Conservation (phyloP, 176 grass and related monocot genomes). For the Aegilops bicornis region DNA sequence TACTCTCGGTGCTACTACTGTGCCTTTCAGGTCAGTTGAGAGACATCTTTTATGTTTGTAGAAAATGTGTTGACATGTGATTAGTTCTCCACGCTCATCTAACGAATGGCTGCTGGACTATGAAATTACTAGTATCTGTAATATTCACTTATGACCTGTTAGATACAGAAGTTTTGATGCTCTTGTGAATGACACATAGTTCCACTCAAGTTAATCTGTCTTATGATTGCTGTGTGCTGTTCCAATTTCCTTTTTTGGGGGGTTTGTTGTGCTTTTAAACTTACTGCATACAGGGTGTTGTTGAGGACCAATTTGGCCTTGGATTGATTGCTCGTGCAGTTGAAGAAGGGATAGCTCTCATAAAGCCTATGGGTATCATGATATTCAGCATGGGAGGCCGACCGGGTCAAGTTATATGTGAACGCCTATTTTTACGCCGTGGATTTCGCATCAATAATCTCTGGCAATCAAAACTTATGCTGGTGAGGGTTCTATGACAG, state of each 20-base stretch:
- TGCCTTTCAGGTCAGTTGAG: too few species aligned
- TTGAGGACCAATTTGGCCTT: slow-evolving; percentile 92
- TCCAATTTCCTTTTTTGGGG: neutral
- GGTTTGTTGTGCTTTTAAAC: slow-evolving; percentile 22
- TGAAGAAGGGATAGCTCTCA: slow-evolving; percentile 93
- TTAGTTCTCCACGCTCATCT: neutral
- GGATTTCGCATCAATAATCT: slow-evolving; percentile 80
- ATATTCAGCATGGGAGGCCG: slow-evolving; percentile 89
- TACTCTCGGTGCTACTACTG: too few species aligned
- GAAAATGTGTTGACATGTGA: neutral
- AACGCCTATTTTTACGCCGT: slow-evolving; percentile 71
- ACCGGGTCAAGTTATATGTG: slow-evolving; percentile 87
- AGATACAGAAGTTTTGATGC: slow-evolving; percentile 2
- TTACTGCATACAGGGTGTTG: slow-evolving; percentile 56
- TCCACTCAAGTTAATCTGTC: neutral
- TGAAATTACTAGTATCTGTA: neutral
- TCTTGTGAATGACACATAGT: neutral
- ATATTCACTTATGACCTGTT: neutral
- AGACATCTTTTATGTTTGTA: too few species aligned
- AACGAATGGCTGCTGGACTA: neutral
- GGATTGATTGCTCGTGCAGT: slow-evolving; percentile 92
- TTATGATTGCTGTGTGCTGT: neutral
- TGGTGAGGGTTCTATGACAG: slow-evolving; percentile 42
- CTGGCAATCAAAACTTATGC: slow-evolving; percentile 98
- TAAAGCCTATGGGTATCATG: slow-evolving; percentile 96